These are phyloP conservation scores for Lactuca sativa DNA, from an alignment of 129 eudicot species.

Conservation along the genomic window DNA sequence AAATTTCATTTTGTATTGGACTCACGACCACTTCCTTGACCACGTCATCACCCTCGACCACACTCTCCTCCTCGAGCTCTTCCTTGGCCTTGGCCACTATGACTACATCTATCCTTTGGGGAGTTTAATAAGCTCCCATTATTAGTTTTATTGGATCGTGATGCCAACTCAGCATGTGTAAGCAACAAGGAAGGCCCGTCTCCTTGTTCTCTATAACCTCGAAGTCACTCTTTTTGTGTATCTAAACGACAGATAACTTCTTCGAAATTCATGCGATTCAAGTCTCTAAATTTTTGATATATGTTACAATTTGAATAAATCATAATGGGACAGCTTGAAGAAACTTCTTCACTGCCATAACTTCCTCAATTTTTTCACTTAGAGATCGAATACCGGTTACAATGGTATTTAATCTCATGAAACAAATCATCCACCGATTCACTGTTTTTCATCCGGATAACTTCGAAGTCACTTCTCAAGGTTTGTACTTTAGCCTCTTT, in stretches of 20 bases:
- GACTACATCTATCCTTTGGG: too few relatives aligned
- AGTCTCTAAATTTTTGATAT: too few relatives aligned
- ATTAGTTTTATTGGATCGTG: not conserved
- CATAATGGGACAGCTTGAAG: not conserved
- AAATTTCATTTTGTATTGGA: too few relatives aligned
- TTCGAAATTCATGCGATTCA: not conserved
- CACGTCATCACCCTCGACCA: too few relatives aligned
- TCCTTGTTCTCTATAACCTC: not conserved
- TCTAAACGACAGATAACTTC: not conserved
- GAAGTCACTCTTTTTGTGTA: too few relatives aligned
- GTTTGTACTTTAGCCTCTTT: too few relatives aligned
- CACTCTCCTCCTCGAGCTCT: too few relatives aligned
- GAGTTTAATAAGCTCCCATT: not conserved
- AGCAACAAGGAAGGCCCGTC: not conserved
- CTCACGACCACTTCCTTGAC: too few relatives aligned
- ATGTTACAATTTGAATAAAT: not conserved
- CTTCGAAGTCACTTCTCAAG: too few relatives aligned
- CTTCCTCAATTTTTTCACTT: not conserved
- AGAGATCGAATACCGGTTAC: slow-evolving; percentile 10
- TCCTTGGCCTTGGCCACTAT: too few relatives aligned
- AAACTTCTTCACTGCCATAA: not conserved
- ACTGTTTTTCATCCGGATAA: too few relatives aligned
- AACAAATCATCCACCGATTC: too few relatives aligned
- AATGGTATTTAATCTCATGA: not conserved
- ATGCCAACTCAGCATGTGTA: not conserved